Evolutionary conservation across 1,284 basidiomycete genomes (phyloP).

Genomic region (Sporisorium exsertum): DNA sequence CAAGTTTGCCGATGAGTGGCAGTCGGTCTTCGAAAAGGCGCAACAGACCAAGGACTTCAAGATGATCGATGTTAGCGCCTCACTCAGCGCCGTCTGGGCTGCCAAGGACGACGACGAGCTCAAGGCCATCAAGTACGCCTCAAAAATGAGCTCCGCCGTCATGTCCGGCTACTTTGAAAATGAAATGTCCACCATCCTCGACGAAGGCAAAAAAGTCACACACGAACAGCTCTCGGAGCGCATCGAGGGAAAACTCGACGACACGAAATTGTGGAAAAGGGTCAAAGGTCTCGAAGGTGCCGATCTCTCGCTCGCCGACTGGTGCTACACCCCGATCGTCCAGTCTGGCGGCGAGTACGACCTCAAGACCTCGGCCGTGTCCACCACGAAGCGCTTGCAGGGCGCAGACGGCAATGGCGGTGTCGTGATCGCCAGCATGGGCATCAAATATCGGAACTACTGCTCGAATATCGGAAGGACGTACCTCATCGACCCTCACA

Average conservation of each 20-base stretch:
- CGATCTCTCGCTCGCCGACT: slow-evolving; percentile 88
- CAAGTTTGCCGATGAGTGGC: slow-evolving; percentile 84
- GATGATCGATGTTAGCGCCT: slow-evolving; percentile 80
- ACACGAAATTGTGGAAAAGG: slow-evolving; percentile 74
- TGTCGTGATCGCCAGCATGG: slow-evolving; percentile 87
- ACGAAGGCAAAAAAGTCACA: slow-evolving; percentile 87
- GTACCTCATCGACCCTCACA: slow-evolving; percentile 92
- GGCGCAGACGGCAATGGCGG: slow-evolving; percentile 80
- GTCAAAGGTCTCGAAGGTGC: slow-evolving; percentile 76
- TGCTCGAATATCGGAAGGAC: slow-evolving; percentile 91
- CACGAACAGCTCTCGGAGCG: slow-evolving; percentile 86
- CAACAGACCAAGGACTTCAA: slow-evolving; percentile 72
- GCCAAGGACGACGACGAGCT: slow-evolving; percentile 89
- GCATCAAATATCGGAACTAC: slow-evolving; percentile 92
- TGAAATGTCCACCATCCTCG: slow-evolving; percentile 89
- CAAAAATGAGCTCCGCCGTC: slow-evolving; percentile 84
- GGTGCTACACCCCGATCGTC: slow-evolving; percentile 94
- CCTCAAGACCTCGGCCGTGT: slow-evolving; percentile 85
- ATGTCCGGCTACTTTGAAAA: slow-evolving; percentile 86
- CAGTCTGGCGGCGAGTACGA: slow-evolving; percentile 94
- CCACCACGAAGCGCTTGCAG: slow-evolving; percentile 76
- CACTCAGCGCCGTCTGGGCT: slow-evolving; percentile 82
- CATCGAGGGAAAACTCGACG: slow-evolving; percentile 86
- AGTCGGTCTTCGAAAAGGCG: slow-evolving; percentile 69
- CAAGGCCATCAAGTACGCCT: slow-evolving; percentile 73